phyloP scores from a whole-genome alignment of 495 filamentous ascomycete species.

The Aspergillus homomorphus region DNA sequence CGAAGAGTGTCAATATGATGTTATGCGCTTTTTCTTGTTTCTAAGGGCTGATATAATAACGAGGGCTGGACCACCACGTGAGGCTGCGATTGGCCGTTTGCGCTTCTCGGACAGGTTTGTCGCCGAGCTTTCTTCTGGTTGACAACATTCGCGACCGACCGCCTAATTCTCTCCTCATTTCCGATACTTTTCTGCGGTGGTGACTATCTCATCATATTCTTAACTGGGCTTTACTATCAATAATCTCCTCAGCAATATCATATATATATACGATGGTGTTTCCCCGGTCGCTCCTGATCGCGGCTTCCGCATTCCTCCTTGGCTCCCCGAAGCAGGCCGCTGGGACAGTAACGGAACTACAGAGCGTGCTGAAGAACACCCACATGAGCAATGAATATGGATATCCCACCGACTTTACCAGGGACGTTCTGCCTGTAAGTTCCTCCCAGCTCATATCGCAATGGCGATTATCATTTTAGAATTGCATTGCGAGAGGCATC shows the following conservation, averaged over 20 bases:
- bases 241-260: no score
- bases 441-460: not conserved
- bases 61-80: conserved; percentile 8
- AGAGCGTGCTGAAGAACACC: conserved; percentile 44
- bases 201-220: not conserved
- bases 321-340: conserved; percentile 25
- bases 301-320: conserved; percentile 26
- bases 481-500: not conserved
- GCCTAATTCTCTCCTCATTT: not conserved
- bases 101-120: conserved; percentile 3
- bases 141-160: not conserved
- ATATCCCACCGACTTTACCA: conserved; percentile 48
- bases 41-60: not conserved
- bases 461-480: not conserved
- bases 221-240: not conserved
- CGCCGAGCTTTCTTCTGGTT: not conserved
- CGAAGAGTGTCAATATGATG: no score
- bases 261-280: conserved; percentile 11
- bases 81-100: conserved; percentile 9
- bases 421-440: conserved; percentile 44
- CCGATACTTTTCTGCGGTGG: not conserved
- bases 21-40: not conserved
- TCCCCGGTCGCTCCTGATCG: conserved; percentile 19
- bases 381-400: conserved; percentile 38
- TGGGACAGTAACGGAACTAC: conserved; percentile 33